These are phyloP conservation scores for Eutypella sp. DNA, from an alignment of 2,329 filamentous ascomycete genomes.

Conservation along the genomic window DNA sequence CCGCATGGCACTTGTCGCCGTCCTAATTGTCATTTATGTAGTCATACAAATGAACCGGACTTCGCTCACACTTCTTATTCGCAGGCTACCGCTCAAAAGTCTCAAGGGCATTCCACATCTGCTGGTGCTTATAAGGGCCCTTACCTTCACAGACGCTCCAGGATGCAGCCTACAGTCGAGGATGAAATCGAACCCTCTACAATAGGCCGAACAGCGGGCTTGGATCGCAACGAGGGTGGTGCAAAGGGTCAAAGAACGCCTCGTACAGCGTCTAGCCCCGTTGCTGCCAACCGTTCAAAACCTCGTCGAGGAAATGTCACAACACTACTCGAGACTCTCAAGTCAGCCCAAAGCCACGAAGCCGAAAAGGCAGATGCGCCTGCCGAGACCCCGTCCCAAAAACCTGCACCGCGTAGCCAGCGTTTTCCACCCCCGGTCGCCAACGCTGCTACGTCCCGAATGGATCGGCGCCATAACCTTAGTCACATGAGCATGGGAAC, in stretches of 20 bases:
- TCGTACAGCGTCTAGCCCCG: conserved; percentile 9
- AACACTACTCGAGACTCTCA: conserved; percentile 26
- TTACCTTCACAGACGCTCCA: conserved; percentile 35
- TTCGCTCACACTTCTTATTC: not conserved
- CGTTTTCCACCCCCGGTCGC: conserved; percentile 5
- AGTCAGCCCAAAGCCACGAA: conserved; percentile 23
- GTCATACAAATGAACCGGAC: not conserved
- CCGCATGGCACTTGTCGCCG: not conserved
- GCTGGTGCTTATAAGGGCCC: not conserved
- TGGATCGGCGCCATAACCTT: conserved; percentile 12
- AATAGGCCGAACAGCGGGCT: conserved; percentile 16
- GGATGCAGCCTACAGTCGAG: conserved; percentile 50
- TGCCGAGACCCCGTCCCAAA: conserved; percentile 7
- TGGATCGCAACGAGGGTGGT: conserved; percentile 28
- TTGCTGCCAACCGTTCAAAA: conserved; percentile 15
- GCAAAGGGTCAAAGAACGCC: conserved; percentile 4
- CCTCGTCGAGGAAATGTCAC: conserved; percentile 27
- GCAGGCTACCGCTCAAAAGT: not conserved
- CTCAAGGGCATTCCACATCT: not conserved
- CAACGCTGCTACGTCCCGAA: conserved; percentile 13
- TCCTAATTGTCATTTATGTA: not conserved
- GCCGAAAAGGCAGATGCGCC: conserved; percentile 13
- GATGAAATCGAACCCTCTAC: conserved; percentile 45
- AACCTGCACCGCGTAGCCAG: conserved; percentile 8
- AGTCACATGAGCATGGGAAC: conserved; percentile 21